phyloP scores from a whole-genome alignment of 352 stramenopile genomes.

The Phytophthora lateralis region DNA sequence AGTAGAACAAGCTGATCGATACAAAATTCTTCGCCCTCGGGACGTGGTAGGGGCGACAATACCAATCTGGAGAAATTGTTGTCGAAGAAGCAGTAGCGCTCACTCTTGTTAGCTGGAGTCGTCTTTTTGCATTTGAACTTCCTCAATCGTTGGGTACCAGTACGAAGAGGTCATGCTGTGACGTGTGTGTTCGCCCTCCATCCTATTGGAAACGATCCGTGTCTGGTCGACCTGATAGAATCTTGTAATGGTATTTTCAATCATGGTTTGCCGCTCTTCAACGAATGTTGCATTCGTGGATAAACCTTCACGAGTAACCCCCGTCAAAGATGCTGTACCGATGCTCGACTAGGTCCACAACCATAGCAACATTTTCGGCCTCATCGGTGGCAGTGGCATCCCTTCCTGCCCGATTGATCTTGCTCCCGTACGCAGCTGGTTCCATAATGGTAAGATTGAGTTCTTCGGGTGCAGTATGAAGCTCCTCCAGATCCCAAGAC shows the following conservation, averaged over 20 bases:
- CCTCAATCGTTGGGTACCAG: background rate
- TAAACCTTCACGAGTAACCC: no score
- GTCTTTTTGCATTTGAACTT: background rate
- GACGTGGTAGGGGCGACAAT: constrained; percentile 3
- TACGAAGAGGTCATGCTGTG: background rate
- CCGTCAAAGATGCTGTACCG: no score
- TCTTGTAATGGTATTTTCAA: no score
- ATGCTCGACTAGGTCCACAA: no score
- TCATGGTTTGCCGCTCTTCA: no score
- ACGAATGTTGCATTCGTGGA: no score
- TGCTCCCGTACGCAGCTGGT: background rate
- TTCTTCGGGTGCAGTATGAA: background rate
- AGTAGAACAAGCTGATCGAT: constrained; percentile 19
- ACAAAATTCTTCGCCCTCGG: constrained; percentile 5
- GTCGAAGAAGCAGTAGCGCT: background rate
- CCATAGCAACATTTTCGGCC: no score
- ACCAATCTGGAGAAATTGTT: constrained; percentile 5
- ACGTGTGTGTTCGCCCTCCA: background rate
- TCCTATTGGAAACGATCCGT: background rate
- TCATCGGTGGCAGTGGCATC: no score
- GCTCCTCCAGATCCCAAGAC: background rate
- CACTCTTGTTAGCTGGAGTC: background rate
- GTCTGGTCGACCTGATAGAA: no score
- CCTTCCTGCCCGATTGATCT: background rate
- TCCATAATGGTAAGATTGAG: background rate